Conservation (phyloP, 1,284 basidiomycete species). For the Tilletia indica region DNA sequence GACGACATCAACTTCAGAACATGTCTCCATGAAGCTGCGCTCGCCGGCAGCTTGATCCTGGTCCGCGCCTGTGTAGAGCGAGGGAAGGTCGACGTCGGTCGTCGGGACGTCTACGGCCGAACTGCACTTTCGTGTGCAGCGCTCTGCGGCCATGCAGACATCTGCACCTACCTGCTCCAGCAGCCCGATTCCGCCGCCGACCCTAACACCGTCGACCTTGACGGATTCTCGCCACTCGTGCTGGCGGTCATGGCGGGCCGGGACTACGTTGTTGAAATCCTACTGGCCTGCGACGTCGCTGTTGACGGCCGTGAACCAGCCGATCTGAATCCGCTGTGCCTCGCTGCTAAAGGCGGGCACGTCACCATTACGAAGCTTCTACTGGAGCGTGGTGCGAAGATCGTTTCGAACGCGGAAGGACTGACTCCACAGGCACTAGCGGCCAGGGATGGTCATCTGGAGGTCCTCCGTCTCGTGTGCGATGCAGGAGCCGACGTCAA, state of each 20-base stretch:
- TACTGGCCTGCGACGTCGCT: constrained; percentile 45
- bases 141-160: constrained; percentile 79
- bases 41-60: constrained; percentile 76
- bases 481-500: constrained; percentile 59
- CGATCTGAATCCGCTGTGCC: constrained; percentile 81
- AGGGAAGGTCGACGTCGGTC: constrained; percentile 66
- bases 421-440: constrained; percentile 97
- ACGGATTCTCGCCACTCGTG: constrained; percentile 88
- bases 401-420: constrained; percentile 85
- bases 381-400: constrained; percentile 73
- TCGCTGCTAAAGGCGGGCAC: constrained; percentile 87
- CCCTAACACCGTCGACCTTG: constrained; percentile 66
- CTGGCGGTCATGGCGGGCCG: constrained; percentile 87
- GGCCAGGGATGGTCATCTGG: constrained; percentile 86
- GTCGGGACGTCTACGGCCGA: constrained; percentile 83
- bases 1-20: constrained; percentile 97
- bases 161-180: constrained; percentile 76
- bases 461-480: constrained; percentile 78
- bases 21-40: constrained; percentile 89
- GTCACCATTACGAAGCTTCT: constrained; percentile 77
- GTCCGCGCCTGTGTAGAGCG: constrained; percentile 78
- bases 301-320: constrained; percentile 42
- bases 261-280: constrained; percentile 66
- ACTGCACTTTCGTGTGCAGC: constrained; percentile 93
- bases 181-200: constrained; percentile 65